Percentiles rank a stretch among this genome's conserved stretches.
phyloP scores from a whole-genome alignment of 2,329 filamentous ascomycete genomes.

The Beauveria caledonica region DNA sequence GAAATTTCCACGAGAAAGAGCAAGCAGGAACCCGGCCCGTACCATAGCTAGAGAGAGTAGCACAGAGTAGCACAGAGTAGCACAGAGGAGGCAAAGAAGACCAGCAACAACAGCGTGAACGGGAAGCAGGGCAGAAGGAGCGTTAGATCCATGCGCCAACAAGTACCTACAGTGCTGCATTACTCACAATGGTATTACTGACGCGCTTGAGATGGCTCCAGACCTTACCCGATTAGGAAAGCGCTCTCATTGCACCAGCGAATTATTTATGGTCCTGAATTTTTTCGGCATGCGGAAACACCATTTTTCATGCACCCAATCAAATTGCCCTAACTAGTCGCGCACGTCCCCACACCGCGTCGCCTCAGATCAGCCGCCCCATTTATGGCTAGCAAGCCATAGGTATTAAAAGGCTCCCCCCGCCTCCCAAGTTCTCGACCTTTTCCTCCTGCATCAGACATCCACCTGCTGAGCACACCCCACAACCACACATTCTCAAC shows the following conservation, averaged over 20 bases:
- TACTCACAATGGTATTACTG: background rate
- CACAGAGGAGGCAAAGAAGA: too few species aligned
- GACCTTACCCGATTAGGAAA: slow-evolving; percentile 9
- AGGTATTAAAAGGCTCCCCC: slow-evolving; percentile 38
- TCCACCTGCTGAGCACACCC: slow-evolving; percentile 24
- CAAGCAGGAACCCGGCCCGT: too few species aligned
- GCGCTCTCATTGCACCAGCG: background rate
- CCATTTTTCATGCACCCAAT: slow-evolving; percentile 9
- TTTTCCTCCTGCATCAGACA: slow-evolving; percentile 37
- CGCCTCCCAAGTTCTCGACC: slow-evolving; percentile 28
- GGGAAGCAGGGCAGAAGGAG: background rate
- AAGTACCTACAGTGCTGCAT: background rate
- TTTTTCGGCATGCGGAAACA: slow-evolving; percentile 8
- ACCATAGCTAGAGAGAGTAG: too few species aligned
- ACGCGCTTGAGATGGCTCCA: background rate
- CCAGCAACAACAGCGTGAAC: background rate
- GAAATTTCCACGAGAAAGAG: too few species aligned
- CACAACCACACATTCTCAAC: slow-evolving; percentile 24
- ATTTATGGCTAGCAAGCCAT: slow-evolving; percentile 20
- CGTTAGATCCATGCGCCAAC: background rate
- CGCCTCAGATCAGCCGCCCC: slow-evolving; percentile 31
- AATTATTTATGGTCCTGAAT: background rate
- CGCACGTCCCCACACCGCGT: slow-evolving; percentile 11
- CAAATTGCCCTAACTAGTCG: slow-evolving; percentile 5
- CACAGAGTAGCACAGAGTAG: too few species aligned